Evolutionary conservation across 2,329 filamentous ascomycete species (phyloP), one percentile per base, ranked within the genome.

Genomic region (Colletotrichum magnum): DNA sequence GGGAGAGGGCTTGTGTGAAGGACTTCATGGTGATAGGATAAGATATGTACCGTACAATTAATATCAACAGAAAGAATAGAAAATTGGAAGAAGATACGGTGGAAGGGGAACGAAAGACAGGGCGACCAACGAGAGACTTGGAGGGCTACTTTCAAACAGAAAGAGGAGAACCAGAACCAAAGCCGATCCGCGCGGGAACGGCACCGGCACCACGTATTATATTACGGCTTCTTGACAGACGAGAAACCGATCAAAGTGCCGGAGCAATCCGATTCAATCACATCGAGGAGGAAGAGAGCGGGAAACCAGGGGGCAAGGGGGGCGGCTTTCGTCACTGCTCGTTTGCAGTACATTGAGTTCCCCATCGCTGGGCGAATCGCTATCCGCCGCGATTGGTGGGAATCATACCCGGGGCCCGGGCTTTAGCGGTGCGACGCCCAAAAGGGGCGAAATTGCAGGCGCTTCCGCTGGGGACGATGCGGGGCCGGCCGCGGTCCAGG

Each of bases 261-360:
- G 48, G 48, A 24, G 48, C 15, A 15, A 51, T 12, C n/a, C 53
- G 32, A 36, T 36, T 36, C 32, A 36, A 36, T 36, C 32, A 36
- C 32, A 6, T 12, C 32, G 32, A 36, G 32, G 32, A 36, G 32
- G 9, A 36, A 36, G 32, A 36, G 32, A 7, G 9, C 32, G 32
- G 32, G 32, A 36, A 36, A 15, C 28, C n/a, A 61, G 32, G 47
- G 21, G 50, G 50, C n/a, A 21, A 48, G 9, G 9, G 26, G 39
- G 32, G 50, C 21, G 36, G 36, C 45, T 28, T 60, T 45, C 56
- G 66, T 57, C 62, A 66, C 62, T 24, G n/a, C 57, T 51, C 56
- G 56, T 66, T 66, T 66, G 56, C 62, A 60, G 41, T 66, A 69
- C 66, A 66, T 66, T 69, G 62, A 45, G 6, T 3, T 47, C 51